These are phyloP conservation scores for Quercus aquifolioides DNA, from an alignment of 306 rosid species.

Conservation along the genomic window DNA sequence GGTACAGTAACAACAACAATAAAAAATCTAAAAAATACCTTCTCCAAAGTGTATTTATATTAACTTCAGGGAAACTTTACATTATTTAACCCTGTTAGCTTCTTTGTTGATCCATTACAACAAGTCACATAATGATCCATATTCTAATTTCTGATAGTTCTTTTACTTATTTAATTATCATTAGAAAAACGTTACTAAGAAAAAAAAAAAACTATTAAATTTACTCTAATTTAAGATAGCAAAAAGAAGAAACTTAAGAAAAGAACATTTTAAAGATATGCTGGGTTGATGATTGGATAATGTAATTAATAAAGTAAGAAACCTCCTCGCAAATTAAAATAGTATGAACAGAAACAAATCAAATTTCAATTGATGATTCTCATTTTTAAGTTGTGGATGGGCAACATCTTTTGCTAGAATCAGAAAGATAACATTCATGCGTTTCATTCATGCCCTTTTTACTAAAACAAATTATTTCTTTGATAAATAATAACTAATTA, in stretches of 20 bases:
- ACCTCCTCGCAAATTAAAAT: neutral
- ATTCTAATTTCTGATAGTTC: neutral
- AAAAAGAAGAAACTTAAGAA: neutral
- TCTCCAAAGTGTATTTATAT: too few species aligned
- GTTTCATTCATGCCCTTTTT: neutral
- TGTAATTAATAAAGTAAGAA: neutral
- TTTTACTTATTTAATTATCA: neutral
- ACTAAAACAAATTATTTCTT: neutral
- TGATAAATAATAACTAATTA: neutral
- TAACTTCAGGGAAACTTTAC: neutral
- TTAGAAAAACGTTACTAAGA: neutral
- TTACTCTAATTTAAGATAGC: neutral
- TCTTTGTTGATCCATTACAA: neutral
- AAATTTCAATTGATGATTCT: neutral
- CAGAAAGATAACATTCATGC: neutral
- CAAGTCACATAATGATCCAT: neutral
- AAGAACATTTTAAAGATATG: neutral
- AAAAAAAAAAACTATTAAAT: neutral
- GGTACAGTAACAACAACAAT: neutral
- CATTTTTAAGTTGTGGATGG: neutral
- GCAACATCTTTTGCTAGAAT: neutral
- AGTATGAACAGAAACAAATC: neutral
- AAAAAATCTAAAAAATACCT: neutral
- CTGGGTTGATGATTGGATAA: neutral
- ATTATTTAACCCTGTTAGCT: neutral